Evolutionary conservation across 2,329 filamentous ascomycete species (phyloP), one percentile per base, ranked within the genome.

Genomic region (Talaromyces sp.): DNA sequence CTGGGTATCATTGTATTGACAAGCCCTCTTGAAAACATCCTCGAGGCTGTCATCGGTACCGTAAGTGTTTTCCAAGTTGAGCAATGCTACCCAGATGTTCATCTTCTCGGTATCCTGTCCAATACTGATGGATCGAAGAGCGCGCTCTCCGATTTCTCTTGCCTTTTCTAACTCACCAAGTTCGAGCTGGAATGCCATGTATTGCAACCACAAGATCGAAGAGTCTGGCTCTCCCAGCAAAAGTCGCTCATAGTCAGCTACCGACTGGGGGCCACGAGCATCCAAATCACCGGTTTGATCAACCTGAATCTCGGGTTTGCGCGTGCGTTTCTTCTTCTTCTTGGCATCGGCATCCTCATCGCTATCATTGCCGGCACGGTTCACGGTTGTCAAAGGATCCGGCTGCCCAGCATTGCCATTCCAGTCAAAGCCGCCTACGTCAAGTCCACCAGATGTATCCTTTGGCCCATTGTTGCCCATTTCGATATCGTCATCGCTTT

Each of bases 131-230:
- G 90, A 96, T 72, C 89, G 88, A 65, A 98, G 85, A 18, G 95
- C 95, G 64, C 95, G 89, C 77, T 97, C 90, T 1, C 92, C 93
- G 63, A 97, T 89, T 66, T 94, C 90, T 56, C 94, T 87, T 12
- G 95, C 93, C 76, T 92, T 95, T 64, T 89, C 87, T 23, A 96
- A 83, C 77, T 99, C 95, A 72, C 91, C 91, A 58, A 96, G 85
- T 72, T 96, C 89, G 75, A 97, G 88, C 77, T 98, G 92, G 84
- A 96, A 96, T n/a, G 93, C 92, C 92, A 99, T 98, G 79, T 99
- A 99, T 67, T 91, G 86, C 60, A 97, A 91, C 95, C 95, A 99
- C 31, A 98, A 84, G 64, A 89, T 83, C 0, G 94, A 96, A n/a
- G 91, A 94, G 78, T 98, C 92, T 2, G 95, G 92, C 73, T 96